phyloP scores from a whole-genome alignment of 371 early-diverging fungal species.

The Actinomortierella wolfii region DNA sequence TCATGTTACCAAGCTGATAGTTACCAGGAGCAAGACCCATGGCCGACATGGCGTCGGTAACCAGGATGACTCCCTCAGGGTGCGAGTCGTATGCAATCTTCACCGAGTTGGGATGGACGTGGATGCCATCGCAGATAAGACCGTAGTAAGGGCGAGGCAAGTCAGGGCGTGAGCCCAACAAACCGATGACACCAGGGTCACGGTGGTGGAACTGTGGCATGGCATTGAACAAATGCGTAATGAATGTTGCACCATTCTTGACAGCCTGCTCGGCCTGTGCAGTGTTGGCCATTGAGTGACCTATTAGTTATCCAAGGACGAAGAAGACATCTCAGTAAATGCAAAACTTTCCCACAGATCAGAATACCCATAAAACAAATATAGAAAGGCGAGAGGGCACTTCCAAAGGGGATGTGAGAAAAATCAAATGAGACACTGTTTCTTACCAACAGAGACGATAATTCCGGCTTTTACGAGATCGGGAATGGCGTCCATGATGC shows the following conservation, averaged over 20 bases:
- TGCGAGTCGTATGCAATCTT: conserved; percentile 81
- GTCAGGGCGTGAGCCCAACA: conserved; percentile 65
- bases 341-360: no score
- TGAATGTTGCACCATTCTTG: conserved; percentile 64
- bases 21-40: conserved; percentile 77
- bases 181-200: conserved; percentile 79
- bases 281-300: conserved; percentile 77
- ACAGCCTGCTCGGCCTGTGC: conserved; percentile 76
- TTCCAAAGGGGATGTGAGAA: no score
- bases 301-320: conserved; percentile 7
- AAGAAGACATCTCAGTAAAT: background rate
- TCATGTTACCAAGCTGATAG: conserved; percentile 76
- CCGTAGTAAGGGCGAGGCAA: conserved; percentile 75
- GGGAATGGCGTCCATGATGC: conserved; percentile 71
- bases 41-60: conserved; percentile 82
- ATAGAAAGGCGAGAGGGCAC: no score
- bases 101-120: conserved; percentile 81
- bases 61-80: conserved; percentile 72
- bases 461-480: conserved; percentile 70
- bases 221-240: conserved; percentile 87
- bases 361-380: no score
- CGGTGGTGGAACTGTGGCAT: conserved; percentile 87
- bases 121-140: conserved; percentile 79
- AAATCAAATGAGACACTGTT: background rate
- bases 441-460: conserved; percentile 66